Base-by-base conservation (phyloP, 169 alveolate species). In the Cryptosporidium baileyi region DNA sequence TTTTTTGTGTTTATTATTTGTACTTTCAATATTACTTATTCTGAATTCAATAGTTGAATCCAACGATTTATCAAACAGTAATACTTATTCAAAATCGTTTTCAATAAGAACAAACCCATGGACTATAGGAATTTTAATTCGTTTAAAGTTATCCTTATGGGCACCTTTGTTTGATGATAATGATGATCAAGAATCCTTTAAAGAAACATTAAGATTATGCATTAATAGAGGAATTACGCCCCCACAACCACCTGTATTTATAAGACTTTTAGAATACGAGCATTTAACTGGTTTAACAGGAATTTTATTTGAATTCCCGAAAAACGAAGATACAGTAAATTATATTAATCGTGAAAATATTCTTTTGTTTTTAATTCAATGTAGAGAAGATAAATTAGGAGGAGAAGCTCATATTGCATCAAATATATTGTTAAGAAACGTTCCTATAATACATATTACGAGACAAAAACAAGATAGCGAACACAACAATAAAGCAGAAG, bases 331-430 rank as follows among this genome's bases (percentile, higher is more conserved):
- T 4, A 74, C 85, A 19, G 17, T 22, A 11, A 51, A 15, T 13
- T 22, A 30, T 26, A 49, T 74, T n/a, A 74, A 57, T 40, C 40
- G 85, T 17, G 60, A 17, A 40, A 52, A 38, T 2, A 74, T 74
- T 19, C 44, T 54, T 34, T 24, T 13, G 36, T 74, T 74, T 57
- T 59, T 74, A 36, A 24, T 52, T 6, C 67, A 74, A 32, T 74
- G 85, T 44, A 44, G 85, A 52, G 67, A 74, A 54, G 85, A 74
- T 59, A 74, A 74, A 17, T 38, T 74, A 2, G 85, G 59, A 49
- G 85, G 85, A 5, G 85, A 74, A 22, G 85, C 54, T 36, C 85
- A 74, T 38, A 74, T 74, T 54, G 67, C 85, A 54, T 54, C 67
- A n/a, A 32, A 34, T 15, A 15, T 57, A 19, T 24, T 74, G 6